Evolutionary conservation across 345 rosid species (phyloP).

Genomic region (Gossypium herbaceum): DNA sequence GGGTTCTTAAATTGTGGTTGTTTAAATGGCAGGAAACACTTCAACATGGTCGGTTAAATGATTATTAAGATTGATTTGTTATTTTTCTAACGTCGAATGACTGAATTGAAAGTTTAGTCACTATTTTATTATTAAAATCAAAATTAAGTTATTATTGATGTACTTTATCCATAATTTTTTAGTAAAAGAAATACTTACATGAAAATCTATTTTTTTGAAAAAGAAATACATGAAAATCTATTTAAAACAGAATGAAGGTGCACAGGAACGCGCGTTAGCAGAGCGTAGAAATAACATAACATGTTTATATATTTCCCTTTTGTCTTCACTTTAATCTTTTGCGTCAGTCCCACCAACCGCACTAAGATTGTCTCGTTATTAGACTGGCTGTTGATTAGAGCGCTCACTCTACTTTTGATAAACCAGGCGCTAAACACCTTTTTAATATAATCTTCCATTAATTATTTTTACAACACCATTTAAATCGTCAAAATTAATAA

Average conservation of each 20-base stretch:
- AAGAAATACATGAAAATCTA: neutral
- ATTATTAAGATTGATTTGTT: too few species aligned
- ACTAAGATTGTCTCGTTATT: slow-evolving; percentile 65
- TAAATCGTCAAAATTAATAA: too few species aligned
- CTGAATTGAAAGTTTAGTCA: too few species aligned
- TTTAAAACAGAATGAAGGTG: neutral
- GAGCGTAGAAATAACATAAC: slow-evolving; percentile 8
- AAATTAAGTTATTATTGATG: neutral
- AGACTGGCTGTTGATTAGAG: slow-evolving; percentile 17
- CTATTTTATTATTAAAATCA: neutral
- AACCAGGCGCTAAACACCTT: neutral
- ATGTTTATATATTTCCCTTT: neutral
- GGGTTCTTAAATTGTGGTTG: too few species aligned
- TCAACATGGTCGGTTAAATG: too few species aligned
- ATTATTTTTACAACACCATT: too few species aligned
- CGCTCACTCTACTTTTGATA: slow-evolving; percentile 11
- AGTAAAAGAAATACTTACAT: neutral
- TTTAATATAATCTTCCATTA: neutral
- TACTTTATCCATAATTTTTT: neutral
- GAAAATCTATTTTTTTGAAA: neutral
- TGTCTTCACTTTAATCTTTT: slow-evolving; percentile 40
- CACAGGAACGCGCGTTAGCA: neutral
- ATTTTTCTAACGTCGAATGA: too few species aligned
- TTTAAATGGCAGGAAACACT: too few species aligned
- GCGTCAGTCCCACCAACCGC: slow-evolving; percentile 74